Conservation (phyloP, 2,329 filamentous ascomycete species). For the Leptographium flavum region DNA sequence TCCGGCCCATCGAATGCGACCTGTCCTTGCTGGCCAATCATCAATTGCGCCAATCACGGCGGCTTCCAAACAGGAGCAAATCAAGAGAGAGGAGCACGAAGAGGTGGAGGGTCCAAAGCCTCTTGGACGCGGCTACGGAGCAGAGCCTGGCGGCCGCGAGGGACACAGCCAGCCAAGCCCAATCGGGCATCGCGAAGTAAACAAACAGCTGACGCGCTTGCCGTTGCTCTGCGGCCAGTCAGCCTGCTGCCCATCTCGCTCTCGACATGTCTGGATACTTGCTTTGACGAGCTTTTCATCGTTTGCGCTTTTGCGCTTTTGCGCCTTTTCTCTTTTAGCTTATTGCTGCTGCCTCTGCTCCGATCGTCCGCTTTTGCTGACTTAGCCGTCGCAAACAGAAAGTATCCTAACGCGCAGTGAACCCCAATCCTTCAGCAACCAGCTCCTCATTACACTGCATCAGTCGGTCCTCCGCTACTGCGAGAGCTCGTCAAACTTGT, state of each 20-base stretch:
- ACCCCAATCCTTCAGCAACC: background rate
- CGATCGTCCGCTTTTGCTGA: background rate
- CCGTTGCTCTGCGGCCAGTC: background rate
- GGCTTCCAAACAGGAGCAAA: slow-evolving; percentile 5
- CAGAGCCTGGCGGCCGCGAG: background rate
- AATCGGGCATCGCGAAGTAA: slow-evolving; percentile 10
- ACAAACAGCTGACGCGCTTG: slow-evolving; percentile 5
- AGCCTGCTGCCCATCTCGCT: background rate
- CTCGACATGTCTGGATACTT: background rate
- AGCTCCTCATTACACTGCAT: too few species aligned
- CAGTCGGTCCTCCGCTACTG: too few species aligned
- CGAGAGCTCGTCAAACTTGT: too few species aligned
- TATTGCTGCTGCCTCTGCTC: background rate
- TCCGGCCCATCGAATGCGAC: slow-evolving; percentile 3
- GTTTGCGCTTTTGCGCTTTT: background rate
- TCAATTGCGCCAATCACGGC: slow-evolving; percentile 16
- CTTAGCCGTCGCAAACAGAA: background rate
- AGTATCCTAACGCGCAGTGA: background rate
- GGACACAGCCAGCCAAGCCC: slow-evolving; percentile 3
- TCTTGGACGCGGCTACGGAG: background rate
- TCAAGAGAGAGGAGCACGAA: slow-evolving; percentile 4
- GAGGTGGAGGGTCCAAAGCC: background rate
- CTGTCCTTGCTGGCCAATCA: slow-evolving; percentile 3
- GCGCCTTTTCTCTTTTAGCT: background rate
- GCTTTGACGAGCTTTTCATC: background rate